Conservation (phyloP, 2,329 filamentous ascomycete genomes). For the Trichoderma breve region DNA sequence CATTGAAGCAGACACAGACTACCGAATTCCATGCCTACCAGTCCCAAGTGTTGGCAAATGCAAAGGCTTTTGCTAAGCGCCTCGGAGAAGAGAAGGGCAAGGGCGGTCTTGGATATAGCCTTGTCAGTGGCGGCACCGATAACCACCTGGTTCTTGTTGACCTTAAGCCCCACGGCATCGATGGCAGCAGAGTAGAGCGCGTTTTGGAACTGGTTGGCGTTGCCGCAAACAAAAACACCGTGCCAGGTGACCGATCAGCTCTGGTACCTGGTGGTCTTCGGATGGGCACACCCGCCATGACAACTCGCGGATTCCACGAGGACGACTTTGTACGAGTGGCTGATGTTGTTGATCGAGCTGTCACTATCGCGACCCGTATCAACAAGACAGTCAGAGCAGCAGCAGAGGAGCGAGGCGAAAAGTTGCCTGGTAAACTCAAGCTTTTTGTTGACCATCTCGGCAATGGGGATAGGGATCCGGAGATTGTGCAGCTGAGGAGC, state of each 20-base stretch:
- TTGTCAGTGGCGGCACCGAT: constrained; percentile 93
- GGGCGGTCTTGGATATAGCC: constrained; percentile 77
- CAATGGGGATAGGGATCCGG: constrained; percentile 63
- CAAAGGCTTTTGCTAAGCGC: constrained; percentile 76
- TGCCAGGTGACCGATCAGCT: constrained; percentile 90
- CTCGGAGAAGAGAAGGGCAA: constrained; percentile 67
- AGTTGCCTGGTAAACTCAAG: constrained; percentile 62
- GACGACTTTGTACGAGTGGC: constrained; percentile 85
- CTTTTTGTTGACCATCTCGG: constrained; percentile 67
- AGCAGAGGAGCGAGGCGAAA: constrained; percentile 65
- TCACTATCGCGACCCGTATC: constrained; percentile 73
- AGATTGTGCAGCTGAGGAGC: constrained; percentile 69
- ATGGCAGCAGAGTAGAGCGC: constrained; percentile 85
- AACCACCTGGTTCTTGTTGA: constrained; percentile 95
- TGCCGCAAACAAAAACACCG: constrained; percentile 99
- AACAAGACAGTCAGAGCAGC: constrained; percentile 69
- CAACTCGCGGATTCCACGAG: constrained; percentile 85
- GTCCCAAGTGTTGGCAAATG: constrained; percentile 83
- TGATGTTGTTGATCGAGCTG: constrained; percentile 79
- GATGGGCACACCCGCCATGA: constrained; percentile 97
- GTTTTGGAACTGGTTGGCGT: constrained; percentile 90
- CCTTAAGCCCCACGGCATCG: constrained; percentile 82
- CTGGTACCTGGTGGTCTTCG: constrained; percentile 89
- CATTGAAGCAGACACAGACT: constrained; percentile 86
- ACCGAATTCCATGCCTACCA: constrained; percentile 93